Base-by-base conservation (phyloP, 768 basidiomycete species). In the Pluteus cervinus region DNA sequence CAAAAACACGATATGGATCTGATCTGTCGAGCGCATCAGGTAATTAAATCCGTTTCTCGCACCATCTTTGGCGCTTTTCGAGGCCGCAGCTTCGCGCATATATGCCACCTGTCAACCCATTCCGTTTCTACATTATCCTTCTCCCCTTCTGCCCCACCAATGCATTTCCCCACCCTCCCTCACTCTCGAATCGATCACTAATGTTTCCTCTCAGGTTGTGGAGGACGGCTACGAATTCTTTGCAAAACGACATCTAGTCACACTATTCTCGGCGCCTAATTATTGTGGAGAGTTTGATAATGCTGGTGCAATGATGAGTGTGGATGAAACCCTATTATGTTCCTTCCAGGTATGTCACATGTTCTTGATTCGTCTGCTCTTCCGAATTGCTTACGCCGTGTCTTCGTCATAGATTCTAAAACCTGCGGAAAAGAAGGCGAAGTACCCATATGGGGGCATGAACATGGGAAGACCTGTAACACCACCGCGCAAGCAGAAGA, bases 1-100 rank as follows among this genome's bases (percentile, higher is more conserved):
- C 92, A 96, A 73, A 97, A 97, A 62, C 94, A 99, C 57, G 94
- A 99, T 63, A 96, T 98, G 94, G 94, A 98, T 61, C 69, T 98
- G 56, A 97, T 97, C 55, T 97, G 94, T 68, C 76, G 94, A 62
- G 94, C 91, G 56, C 94, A 97, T 73, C 93, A 97, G 78, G 89
- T 85, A 53, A 52, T 81, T 65, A 37, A 20, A 43, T 37, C 17
- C 44, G 45, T 38, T 22, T 17, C 33, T 17, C 18, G 14, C 7
- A 15, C 10, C 12, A 16, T 31, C 14, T 33, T 23, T 18, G 22
- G 16, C 18, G 12, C 17, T n/a, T n/a, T n/a, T n/a, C n/a, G n/a
- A 20, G 20, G 29, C 25, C 20, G 12, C 44, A 6, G 9, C 33
- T 24, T 16, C 39, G 10, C 9, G 3, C n/a, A n/a, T n/a, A n/a